Percentiles rank a stretch among this genome's conserved stretches.
These are phyloP conservation scores for Fusarium sp. DNA, from an alignment of 2,329 filamentous ascomycete species.

Conservation along the genomic window DNA sequence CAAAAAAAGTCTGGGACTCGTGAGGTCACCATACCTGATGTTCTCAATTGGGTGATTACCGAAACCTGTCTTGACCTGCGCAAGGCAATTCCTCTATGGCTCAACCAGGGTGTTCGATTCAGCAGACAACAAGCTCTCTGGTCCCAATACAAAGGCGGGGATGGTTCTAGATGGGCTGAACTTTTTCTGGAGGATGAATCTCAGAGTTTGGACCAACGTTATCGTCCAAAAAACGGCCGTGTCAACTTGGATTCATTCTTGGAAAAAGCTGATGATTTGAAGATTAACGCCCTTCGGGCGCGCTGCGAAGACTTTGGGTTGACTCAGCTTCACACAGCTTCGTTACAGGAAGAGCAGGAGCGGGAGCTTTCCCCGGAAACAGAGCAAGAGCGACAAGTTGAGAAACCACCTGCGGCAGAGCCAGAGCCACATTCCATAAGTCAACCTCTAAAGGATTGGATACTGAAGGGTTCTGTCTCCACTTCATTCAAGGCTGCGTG, in stretches of 20 bases:
- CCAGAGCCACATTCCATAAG: constrained; percentile 59
- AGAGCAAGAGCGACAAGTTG: constrained; percentile 67
- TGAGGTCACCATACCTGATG: constrained; percentile 61
- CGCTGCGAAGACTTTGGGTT: constrained; percentile 25
- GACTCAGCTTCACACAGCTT: background rate
- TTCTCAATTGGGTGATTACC: constrained; percentile 68
- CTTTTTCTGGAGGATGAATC: constrained; percentile 67
- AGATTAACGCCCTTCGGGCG: background rate
- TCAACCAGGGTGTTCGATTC: constrained; percentile 66
- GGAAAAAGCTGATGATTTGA: background rate
- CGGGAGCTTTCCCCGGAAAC: constrained; percentile 73
- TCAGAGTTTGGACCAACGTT: constrained; percentile 62
- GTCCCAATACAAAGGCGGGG: background rate
- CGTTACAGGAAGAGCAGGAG: constrained; percentile 74
- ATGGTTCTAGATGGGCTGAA: constrained; percentile 45
- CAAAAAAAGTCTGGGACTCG: fast-evolving
- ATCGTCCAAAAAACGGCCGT: constrained; percentile 51
- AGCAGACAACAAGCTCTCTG: constrained; percentile 55
- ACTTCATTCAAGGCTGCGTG: constrained; percentile 5
- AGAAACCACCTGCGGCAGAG: constrained; percentile 56
- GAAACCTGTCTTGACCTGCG: constrained; percentile 31
- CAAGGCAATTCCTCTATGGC: constrained; percentile 60
- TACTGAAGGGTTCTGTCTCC: constrained; percentile 10
- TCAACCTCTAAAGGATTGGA: constrained; percentile 48
- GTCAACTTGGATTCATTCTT: background rate